phyloP scores from a whole-genome alignment of 345 rosid genomes.

The Ceriops zippeliana region DNA sequence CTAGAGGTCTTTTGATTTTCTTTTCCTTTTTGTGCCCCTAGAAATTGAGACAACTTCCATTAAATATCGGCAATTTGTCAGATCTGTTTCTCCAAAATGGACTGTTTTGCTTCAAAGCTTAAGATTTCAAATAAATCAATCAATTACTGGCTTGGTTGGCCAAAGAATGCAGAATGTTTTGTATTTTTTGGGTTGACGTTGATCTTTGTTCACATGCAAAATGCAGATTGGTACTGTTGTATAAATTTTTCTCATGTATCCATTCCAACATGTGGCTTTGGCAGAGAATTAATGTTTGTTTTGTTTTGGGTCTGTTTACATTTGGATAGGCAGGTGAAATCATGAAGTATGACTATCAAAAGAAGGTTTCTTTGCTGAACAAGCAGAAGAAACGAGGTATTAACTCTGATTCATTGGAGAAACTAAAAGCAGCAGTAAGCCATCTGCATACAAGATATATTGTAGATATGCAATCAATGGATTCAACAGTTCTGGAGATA shows the following conservation, averaged over 20 bases:
- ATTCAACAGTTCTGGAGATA: constrained; percentile 91
- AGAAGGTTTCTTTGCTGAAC: constrained; percentile 63
- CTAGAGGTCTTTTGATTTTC: background rate
- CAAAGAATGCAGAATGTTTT: background rate
- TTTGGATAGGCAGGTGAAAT: constrained; percentile 76
- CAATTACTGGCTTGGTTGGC: background rate
- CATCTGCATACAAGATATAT: constrained; percentile 89
- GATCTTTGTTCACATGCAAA: too few species aligned
- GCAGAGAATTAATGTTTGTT: background rate
- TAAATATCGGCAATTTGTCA: background rate
- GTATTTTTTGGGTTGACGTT: too few species aligned
- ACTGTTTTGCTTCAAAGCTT: background rate
- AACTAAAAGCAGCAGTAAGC: constrained; percentile 87
- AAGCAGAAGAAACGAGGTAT: constrained; percentile 75
- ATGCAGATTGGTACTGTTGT: too few species aligned
- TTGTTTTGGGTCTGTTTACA: constrained; percentile 14
- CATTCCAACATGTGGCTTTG: too few species aligned
- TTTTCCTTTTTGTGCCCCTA: background rate
- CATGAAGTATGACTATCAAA: constrained; percentile 88
- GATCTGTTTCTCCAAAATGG: background rate
- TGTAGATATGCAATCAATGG: constrained; percentile 99
- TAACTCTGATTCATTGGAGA: constrained; percentile 76
- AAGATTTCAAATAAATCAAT: background rate
- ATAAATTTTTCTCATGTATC: too few species aligned
- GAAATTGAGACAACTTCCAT: background rate